Evolutionary conservation across 2,329 filamentous ascomycete genomes (phyloP).

Genomic region (Alternaria longipes): DNA sequence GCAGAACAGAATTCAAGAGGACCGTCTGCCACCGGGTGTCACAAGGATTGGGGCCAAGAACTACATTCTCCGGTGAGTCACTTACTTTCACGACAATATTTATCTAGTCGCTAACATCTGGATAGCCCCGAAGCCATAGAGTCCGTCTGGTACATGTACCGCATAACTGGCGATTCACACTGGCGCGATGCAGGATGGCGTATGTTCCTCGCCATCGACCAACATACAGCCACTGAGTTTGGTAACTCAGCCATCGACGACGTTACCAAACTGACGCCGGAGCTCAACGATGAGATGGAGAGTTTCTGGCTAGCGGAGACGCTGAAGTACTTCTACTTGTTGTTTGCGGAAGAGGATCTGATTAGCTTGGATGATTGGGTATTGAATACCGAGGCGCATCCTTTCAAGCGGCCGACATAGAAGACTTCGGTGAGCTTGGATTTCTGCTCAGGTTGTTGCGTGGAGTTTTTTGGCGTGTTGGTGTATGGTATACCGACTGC

Average conservation of each 20-base stretch:
- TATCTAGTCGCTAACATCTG: conserved; percentile 1
- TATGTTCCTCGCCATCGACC: conserved; percentile 74
- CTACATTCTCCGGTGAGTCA: conserved; percentile 67
- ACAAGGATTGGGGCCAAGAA: conserved; percentile 63
- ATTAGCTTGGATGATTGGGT: conserved; percentile 73
- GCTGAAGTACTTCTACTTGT: conserved; percentile 72
- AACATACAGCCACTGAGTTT: conserved; percentile 67
- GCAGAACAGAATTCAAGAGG: conserved; percentile 51
- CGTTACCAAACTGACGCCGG: conserved; percentile 63
- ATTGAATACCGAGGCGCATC: conserved; percentile 61
- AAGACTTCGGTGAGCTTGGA: not conserved
- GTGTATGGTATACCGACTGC: not conserved
- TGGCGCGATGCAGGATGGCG: conserved; percentile 76
- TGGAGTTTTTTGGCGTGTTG: not conserved
- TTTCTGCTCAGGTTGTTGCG: not conserved
- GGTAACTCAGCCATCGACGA: conserved; percentile 74
- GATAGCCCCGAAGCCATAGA: conserved; percentile 77
- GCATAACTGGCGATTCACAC: conserved; percentile 71
- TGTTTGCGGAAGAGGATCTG: conserved; percentile 67
- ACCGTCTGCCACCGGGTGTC: conserved; percentile 64
- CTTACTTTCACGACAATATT: not conserved
- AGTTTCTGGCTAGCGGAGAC: conserved; percentile 78
- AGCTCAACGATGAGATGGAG: conserved; percentile 71
- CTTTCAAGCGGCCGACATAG: conserved; percentile 45
- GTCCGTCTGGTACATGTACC: conserved; percentile 80